Base-by-base conservation (phyloP, 2,329 filamentous ascomycete genomes). In the Penicillium nordicum region DNA sequence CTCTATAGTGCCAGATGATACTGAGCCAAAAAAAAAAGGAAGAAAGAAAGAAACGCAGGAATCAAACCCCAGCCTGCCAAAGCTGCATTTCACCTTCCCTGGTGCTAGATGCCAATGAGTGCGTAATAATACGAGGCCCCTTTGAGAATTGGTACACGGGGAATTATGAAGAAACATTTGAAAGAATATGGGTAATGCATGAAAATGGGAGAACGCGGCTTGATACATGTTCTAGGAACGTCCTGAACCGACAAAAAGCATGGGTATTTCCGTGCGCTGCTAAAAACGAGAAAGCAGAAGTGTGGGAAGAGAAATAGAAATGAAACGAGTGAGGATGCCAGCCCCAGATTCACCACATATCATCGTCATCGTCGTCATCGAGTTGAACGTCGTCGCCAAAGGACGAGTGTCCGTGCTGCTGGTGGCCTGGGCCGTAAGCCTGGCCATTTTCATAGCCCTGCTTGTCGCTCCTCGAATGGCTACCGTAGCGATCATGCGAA, bases 311-410 rank as follows among this genome's bases (percentile, higher is more conserved):
- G 55, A 59, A 46, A 45, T 29, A 34, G 47, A 53, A 51, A 57
- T 50, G 45, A 44, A 55, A 48, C 43, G 58, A 67, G 50, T 60
- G 62, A 60, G 51, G 59, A 54, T 59, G 43, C 57, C 59, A 57
- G 50, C 50, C 63, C 55, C 61, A 60, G 47, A 51, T 67, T 79
- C 70, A 80, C 78, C 78, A 80, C 77, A 79, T 79, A 63, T 79
- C 76, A 56, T 75, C 72, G 58, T 78, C 76, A 58, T 78, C 76
- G 50, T 78, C 75, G 48, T 73, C 72, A 59, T 76, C 72, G 61
- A 74, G 62, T 56, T 76, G 75, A 50, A 69, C 68, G 63, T 76
- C 74, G 49, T 78, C 75, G 37, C 73, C 72, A 60, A 72, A 73
- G 41, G 71, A 69, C 51, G 72, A 72, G 58, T 76, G 72, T 50